These are phyloP conservation scores for Purshia tridentata DNA, from an alignment of 306 rosid species.

Conservation along the genomic window DNA sequence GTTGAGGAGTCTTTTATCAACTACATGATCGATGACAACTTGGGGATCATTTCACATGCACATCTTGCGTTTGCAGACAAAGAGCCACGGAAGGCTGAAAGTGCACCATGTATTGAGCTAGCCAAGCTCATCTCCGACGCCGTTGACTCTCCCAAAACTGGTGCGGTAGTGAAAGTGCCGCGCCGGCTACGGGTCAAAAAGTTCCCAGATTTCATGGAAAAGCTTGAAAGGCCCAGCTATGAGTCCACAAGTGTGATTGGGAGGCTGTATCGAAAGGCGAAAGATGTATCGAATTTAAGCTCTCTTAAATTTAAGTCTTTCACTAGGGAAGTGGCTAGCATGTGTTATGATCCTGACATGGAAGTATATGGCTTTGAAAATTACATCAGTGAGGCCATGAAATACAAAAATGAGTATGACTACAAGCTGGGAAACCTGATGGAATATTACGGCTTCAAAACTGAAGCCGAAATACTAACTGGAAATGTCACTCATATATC, in stretches of 20 bases:
- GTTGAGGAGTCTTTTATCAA: conserved; percentile 29
- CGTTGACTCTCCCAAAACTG: conserved; percentile 29
- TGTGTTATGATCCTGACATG: too few relatives aligned
- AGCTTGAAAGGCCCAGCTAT: too few relatives aligned
- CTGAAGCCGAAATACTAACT: conserved; percentile 64
- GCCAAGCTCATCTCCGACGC: conserved; percentile 36
- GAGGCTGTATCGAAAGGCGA: too few relatives aligned
- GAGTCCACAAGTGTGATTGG: too few relatives aligned
- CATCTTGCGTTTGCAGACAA: conserved; percentile 27
- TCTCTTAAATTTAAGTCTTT: too few relatives aligned
- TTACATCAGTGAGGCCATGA: too few relatives aligned
- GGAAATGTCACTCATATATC: conserved; percentile 54
- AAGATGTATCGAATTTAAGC: too few relatives aligned
- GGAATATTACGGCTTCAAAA: conserved; percentile 62
- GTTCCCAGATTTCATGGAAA: conserved; percentile 42
- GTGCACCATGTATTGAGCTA: conserved; percentile 26
- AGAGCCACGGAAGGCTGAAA: conserved; percentile 17
- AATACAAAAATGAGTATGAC: conserved; percentile 55
- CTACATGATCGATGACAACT: conserved; percentile 26
- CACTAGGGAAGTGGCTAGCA: too few relatives aligned
- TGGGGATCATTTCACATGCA: conserved; percentile 36
- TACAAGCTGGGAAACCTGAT: conserved; percentile 52
- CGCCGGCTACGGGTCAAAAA: neutral
- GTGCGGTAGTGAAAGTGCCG: conserved; percentile 10
- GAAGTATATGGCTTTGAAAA: too few relatives aligned